Evolutionary conservation across 2,329 filamentous ascomycete genomes (phyloP).

Genomic region (Aureobasidium lini): DNA sequence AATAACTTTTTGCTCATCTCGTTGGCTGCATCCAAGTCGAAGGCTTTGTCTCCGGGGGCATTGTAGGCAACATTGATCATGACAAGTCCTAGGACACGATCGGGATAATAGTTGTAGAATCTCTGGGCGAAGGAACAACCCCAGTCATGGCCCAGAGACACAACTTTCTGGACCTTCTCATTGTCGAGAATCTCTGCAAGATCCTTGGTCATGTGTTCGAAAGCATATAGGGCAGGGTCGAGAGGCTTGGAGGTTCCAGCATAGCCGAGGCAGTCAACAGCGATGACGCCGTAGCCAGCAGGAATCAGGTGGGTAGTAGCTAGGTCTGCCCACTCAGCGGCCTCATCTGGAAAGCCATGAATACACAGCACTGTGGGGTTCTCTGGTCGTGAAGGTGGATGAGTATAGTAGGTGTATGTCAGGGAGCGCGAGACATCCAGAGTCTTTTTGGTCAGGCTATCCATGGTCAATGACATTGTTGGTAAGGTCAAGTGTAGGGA

Average conservation of each 20-base stretch:
- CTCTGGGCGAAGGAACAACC: constrained; percentile 35
- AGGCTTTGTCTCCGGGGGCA: constrained; percentile 27
- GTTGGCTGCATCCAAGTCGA: constrained; percentile 33
- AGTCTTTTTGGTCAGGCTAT: constrained; percentile 9
- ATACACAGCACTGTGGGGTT: constrained; percentile 34
- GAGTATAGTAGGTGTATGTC: constrained; percentile 37
- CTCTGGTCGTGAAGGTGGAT: constrained; percentile 18
- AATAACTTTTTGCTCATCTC: constrained; percentile 25
- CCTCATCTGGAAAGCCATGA: constrained; percentile 46
- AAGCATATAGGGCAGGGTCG: constrained; percentile 31
- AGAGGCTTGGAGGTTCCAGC: constrained; percentile 35
- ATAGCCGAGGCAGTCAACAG: constrained; percentile 33
- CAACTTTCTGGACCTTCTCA: constrained; percentile 29
- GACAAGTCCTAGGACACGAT: constrained; percentile 35
- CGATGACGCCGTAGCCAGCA: constrained; percentile 33
- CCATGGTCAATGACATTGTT: not conserved
- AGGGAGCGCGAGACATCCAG: constrained; percentile 16
- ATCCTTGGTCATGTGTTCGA: constrained; percentile 32
- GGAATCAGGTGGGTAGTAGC: constrained; percentile 35
- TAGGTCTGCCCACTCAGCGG: constrained; percentile 36
- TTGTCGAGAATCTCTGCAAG: constrained; percentile 34
- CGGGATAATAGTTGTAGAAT: constrained; percentile 35
- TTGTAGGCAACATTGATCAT: constrained; percentile 39
- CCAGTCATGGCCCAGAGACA: constrained; percentile 47
- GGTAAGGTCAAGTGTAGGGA: not conserved